Base-by-base conservation (phyloP, 192 early-diverging fungal species). In the Coemansia aciculifera region DNA sequence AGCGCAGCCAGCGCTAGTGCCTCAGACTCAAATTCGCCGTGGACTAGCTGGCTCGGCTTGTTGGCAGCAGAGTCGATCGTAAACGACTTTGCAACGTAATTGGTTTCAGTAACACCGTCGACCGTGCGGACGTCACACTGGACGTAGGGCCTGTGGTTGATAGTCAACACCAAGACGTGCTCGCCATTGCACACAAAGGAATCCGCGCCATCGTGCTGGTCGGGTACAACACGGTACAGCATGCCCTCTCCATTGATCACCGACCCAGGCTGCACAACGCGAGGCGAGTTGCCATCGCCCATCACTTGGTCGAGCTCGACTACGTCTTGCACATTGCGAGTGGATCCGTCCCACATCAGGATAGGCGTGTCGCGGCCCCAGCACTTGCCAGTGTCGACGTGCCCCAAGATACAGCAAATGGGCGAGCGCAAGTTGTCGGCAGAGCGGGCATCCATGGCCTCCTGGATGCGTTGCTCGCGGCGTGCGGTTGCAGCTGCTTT, bases 371-470 rank as follows among this genome's bases (percentile, higher is more conserved):
- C 75, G 8, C 59, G 63, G 24, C 73, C 78, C 70, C 24, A 27
- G 24, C 24, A 27, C 24, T 27, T 27, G 0, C 24, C 94, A 7
- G 95, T 95, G 79, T 99, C 98, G 71, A 99, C 98, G 85, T 99
- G 98, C 36, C 98, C 98, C 59, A 99, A 80, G 86, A 99, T 97
- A 86, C 92, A 94, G 84, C 92, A 94, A 85, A 99, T 98, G 8
- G 98, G 98, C 32, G 96, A 98, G 31, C 98, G 91, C 69, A 99
- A 73, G 69, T 99, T 84, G 63, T 95, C 94, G 66, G 88, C 90
- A 5, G 92, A 93, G 62, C 95, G 88, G 12, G 92, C 91, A 2
- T 88, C 92, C 79, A 92, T 78, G 12, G 95, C 93, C 0, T 89
- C 88, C 48, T 89, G 81, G 65, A 89, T 75, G 46, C 93, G 87